Percentiles rank a stretch among this genome's conserved stretches.
Evolutionary conservation across 2,329 filamentous ascomycete genomes (phyloP).

Genomic region (Pyricularia sp.): DNA sequence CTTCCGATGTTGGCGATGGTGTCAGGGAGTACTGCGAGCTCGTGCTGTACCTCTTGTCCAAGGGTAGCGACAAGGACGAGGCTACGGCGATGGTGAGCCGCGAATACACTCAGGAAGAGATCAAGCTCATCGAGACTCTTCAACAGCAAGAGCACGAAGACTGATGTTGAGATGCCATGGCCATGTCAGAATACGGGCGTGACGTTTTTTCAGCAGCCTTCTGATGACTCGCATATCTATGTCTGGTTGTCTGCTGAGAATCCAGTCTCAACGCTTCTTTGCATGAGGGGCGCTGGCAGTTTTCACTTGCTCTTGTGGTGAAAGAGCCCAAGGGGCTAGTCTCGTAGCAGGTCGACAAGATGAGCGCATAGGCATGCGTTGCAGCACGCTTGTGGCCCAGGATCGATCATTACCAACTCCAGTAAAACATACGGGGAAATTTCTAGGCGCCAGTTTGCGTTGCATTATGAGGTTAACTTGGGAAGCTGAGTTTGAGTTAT

Average conservation of each 20-base stretch:
- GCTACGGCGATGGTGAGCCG: slow-evolving; percentile 29
- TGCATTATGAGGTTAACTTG: neutral
- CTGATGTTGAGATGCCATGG: neutral
- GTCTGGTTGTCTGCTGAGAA: neutral
- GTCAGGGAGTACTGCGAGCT: slow-evolving; percentile 52
- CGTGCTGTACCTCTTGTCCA: slow-evolving; percentile 37
- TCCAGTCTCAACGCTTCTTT: neutral
- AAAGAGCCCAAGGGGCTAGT: neutral
- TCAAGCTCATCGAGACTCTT: slow-evolving; percentile 37
- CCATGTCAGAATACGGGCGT: too few species aligned
- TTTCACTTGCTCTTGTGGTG: neutral
- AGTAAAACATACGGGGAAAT: neutral
- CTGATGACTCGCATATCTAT: neutral
- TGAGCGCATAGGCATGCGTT: neutral
- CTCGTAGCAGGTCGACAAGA: neutral
- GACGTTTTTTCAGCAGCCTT: neutral
- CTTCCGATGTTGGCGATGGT: slow-evolving; percentile 47
- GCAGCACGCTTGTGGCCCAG: neutral
- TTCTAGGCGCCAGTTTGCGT: neutral
- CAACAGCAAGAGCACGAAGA: slow-evolving; percentile 3
- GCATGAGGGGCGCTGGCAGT: neutral
- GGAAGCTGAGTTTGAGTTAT: neutral
- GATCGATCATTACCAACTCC: neutral
- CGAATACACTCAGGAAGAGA: slow-evolving; percentile 39
- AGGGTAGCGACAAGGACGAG: slow-evolving; percentile 18